A percentile compares a stretch with the other conserved stretches of the same genome.
Conservation (phyloP, 108 stramenopile genomes). For the Aurantiochytrium sp. region DNA sequence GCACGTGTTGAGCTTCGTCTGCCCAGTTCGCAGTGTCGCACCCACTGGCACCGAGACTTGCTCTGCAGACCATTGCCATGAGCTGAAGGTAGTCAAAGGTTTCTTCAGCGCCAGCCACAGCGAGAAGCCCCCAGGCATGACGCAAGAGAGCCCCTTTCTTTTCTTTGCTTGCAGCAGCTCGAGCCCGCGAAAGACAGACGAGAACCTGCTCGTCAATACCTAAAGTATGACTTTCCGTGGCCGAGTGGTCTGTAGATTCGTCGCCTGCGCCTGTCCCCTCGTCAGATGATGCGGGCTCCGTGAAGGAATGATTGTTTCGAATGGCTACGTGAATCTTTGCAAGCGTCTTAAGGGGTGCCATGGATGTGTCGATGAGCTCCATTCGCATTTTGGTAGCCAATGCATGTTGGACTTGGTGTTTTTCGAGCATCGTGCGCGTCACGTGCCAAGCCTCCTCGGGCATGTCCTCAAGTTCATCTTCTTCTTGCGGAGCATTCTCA, state of each 20-base stretch:
- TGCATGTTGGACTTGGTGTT: not conserved
- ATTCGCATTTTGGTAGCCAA: not conserved
- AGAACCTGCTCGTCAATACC: not conserved
- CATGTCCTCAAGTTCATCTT: not conserved
- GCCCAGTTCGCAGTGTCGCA: not conserved
- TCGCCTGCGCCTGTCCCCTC: no score
- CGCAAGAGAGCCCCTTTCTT: not conserved
- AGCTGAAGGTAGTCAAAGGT: not conserved
- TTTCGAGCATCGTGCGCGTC: not conserved
- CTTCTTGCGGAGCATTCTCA: not conserved
- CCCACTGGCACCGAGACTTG: not conserved
- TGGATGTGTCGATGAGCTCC: not conserved
- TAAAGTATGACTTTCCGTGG: no score
- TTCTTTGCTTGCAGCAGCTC: not conserved
- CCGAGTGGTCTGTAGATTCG: no score
- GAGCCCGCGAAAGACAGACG: not conserved
- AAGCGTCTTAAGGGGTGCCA: not conserved
- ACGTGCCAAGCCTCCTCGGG: not conserved
- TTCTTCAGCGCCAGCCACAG: not conserved
- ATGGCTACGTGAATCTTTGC: not conserved
- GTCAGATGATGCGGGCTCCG: no score
- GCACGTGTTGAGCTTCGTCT: not conserved
- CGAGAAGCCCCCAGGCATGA: not conserved
- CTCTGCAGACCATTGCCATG: not conserved
- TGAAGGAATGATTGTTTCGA: not conserved